Evolutionary conservation across 2,329 filamentous ascomycete genomes (phyloP).

Genomic region (Exophiala phaeomuriformis): DNA sequence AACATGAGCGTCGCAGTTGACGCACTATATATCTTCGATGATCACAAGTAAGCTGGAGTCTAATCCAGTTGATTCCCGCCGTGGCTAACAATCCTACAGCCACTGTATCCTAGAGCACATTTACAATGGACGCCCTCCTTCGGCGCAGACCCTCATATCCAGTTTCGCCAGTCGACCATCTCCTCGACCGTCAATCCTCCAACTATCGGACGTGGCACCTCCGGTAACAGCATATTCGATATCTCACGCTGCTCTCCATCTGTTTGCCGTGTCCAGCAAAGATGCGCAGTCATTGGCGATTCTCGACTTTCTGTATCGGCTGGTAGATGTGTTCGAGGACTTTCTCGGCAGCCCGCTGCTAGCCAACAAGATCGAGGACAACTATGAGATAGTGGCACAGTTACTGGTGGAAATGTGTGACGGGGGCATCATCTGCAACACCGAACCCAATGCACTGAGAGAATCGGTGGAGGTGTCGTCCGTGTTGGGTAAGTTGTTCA

Average conservation of each 20-base stretch:
- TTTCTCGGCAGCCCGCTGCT: conserved; percentile 84
- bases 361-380: conserved; percentile 76
- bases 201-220: conserved; percentile 72
- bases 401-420: conserved; percentile 95
- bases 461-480: conserved; percentile 90
- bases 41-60: conserved; percentile 63
- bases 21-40: conserved; percentile 94
- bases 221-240: conserved; percentile 84
- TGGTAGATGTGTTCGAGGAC: conserved; percentile 88
- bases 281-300: conserved; percentile 85
- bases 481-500: conserved; percentile 79
- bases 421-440: conserved; percentile 78
- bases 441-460: conserved; percentile 83
- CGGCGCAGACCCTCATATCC: conserved; percentile 67
- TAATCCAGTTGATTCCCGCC: not conserved
- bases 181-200: conserved; percentile 78
- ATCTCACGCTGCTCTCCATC: conserved; percentile 76
- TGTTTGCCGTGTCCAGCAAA: conserved; percentile 73
- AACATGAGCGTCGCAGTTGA: conserved; percentile 83
- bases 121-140: conserved; percentile 74
- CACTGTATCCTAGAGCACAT: conserved; percentile 79
- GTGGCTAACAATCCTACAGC: conserved; percentile 42
- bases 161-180: conserved; percentile 76
- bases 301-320: conserved; percentile 88
- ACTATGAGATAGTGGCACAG: conserved; percentile 91